Percentiles rank a stretch among this genome's conserved stretches.
These are phyloP conservation scores for Mucor plumbeus DNA, from an alignment of 371 early-diverging fungal genomes.

Conservation along the genomic window DNA sequence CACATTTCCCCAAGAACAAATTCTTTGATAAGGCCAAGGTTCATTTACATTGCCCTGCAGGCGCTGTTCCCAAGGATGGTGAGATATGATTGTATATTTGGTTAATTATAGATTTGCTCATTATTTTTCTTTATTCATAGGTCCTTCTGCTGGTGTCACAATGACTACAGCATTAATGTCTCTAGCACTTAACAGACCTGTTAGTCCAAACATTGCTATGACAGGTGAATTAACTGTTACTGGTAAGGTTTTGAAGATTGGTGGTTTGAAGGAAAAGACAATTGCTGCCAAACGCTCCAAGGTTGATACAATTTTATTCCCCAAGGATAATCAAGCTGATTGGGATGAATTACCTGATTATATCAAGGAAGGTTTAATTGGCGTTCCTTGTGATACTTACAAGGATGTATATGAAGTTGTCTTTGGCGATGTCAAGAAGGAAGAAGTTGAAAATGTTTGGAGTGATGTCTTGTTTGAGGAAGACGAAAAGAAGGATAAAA, in stretches of 20 bases:
- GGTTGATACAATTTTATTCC: conserved; percentile 88
- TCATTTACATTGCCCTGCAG: conserved; percentile 97
- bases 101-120: no score
- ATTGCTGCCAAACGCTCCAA: conserved; percentile 97
- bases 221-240: conserved; percentile 98
- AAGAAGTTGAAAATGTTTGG: conserved; percentile 33
- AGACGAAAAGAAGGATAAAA: conserved; percentile 1
- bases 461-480: conserved; percentile 25
- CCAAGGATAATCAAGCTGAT: conserved; percentile 87
- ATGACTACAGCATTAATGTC: conserved; percentile 95
- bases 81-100: conserved; percentile 8
- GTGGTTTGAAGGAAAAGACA: conserved; percentile 96
- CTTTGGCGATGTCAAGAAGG: conserved; percentile 28
- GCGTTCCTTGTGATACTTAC: conserved; percentile 86
- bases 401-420: conserved; percentile 64
- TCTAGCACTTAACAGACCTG: conserved; percentile 79
- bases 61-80: conserved; percentile 98
- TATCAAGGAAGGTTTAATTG: conserved; percentile 88
- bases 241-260: conserved; percentile 96
- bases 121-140: conserved; percentile 27
- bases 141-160: conserved; percentile 95
- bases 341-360: conserved; percentile 95
- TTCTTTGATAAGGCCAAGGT: conserved; percentile 91
- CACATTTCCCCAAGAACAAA: conserved; percentile 77
- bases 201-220: conserved; percentile 89